phyloP scores from a whole-genome alignment of 148 eudicot genomes.

The Silene uniflora region DNA sequence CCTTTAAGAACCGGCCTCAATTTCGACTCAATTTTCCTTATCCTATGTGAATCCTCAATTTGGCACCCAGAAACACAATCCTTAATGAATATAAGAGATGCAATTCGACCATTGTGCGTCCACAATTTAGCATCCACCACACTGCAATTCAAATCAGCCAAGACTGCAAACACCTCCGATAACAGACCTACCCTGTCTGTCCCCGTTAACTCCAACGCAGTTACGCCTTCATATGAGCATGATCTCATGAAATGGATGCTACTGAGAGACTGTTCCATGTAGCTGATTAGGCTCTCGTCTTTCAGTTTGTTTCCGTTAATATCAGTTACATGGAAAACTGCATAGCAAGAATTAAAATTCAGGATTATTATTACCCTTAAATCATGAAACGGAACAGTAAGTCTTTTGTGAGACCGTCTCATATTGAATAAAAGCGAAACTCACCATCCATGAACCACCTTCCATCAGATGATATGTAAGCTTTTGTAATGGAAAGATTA shows the following conservation, averaged over 20 bases:
- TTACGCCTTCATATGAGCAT: slow-evolving; percentile 48
- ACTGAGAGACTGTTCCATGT: slow-evolving; percentile 85
- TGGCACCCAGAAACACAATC: slow-evolving; percentile 67
- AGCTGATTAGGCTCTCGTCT: slow-evolving; percentile 67
- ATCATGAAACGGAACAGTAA: too few species aligned
- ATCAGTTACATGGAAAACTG: slow-evolving; percentile 98
- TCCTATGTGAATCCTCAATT: slow-evolving; percentile 55
- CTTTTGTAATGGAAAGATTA: slow-evolving; percentile 75
- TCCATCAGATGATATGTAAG: slow-evolving; percentile 87
- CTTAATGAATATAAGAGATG: slow-evolving; percentile 68
- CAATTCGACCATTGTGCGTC: slow-evolving; percentile 90
- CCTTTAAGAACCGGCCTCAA: slow-evolving; percentile 78
- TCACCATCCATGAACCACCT: slow-evolving; percentile 98
- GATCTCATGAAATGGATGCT: slow-evolving; percentile 49
- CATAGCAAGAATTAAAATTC: not conserved
- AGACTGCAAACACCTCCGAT: slow-evolving; percentile 86
- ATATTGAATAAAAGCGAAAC: not conserved
- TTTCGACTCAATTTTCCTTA: slow-evolving; percentile 47
- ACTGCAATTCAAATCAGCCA: slow-evolving; percentile 58
- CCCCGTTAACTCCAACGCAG: slow-evolving; percentile 78
- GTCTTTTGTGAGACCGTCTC: too few species aligned
- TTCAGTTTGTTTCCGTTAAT: slow-evolving; percentile 68
- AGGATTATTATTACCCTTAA: too few species aligned
- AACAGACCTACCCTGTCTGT: slow-evolving; percentile 74
- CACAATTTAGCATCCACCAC: slow-evolving; percentile 81